Evolutionary conservation across 129 eudicot species (phyloP), one percentile per base, ranked within the genome.

Genomic region (Smallanthus sonchifolius): DNA sequence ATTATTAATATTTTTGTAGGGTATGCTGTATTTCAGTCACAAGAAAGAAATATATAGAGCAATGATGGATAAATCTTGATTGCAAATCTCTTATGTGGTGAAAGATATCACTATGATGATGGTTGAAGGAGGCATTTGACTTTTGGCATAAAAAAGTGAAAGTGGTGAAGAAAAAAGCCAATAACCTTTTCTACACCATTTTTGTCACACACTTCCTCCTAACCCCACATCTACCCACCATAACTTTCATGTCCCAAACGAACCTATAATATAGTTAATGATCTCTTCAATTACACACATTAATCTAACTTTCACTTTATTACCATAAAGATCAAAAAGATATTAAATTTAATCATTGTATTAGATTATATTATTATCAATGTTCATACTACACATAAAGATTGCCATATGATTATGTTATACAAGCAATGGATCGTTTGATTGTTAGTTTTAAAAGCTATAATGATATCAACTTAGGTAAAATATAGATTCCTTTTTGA

Each of bases 271-370:
- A 60, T 82, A 75, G 84, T 84, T 73, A 89, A 61, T 89, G 83
- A 86, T 89, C 91, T 86, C 89, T 89, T 86, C 96, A 86, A 70
- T 84, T 86, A 69, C 89, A 86, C 89, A 89, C 84, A 84, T 86
- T 86, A 75, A 82, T 89, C 81, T 76, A 69, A 81, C 69, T 48
- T 61, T 64, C 66, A 69, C 84, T 85, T 84, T 43, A 67, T 78
- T 75, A n/a, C 69, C 80, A 75, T 76, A 77, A 73, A 51, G 52
- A 65, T 75, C 65, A 63, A 37, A 48, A 40, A 49, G 24, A 65
- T 75, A 65, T 40, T 24, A 13, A 37, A 8, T 38, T 49, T 49
- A 65, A 75, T 65, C 54, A 75, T 75, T 65, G 59, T 38, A 19
- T 15, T 51, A 19, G 28, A 17, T 64, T 14, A n/a, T 64, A 17